Evolutionary conservation across 441 rosid genomes (phyloP).

Genomic region (Eutrema salsugineum): DNA sequence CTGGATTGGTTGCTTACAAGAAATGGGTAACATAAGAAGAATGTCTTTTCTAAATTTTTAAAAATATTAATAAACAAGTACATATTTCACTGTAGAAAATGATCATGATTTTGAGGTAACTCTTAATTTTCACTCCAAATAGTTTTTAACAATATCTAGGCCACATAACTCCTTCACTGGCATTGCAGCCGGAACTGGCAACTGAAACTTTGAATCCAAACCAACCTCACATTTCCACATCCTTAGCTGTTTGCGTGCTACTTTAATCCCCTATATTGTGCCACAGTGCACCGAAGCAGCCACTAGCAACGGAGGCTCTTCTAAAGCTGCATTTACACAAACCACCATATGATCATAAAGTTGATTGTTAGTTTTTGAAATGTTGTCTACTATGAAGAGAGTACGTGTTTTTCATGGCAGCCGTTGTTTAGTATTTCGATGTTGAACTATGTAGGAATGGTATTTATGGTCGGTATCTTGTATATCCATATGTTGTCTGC

Average conservation of each 20-base stretch:
- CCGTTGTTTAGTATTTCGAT: slow-evolving; percentile 74
- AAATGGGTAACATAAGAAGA: neutral
- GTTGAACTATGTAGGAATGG: slow-evolving; percentile 79
- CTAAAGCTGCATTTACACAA: slow-evolving; percentile 54
- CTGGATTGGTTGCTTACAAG: too few species aligned
- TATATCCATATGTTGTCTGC: slow-evolving; percentile 86
- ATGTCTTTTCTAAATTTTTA: neutral
- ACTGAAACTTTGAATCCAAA: slow-evolving; percentile 30
- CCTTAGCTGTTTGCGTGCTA: slow-evolving; percentile 59
- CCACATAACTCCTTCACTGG: slow-evolving; percentile 79
- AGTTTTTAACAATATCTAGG: slow-evolving; percentile 59
- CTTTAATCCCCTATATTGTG: slow-evolving; percentile 62
- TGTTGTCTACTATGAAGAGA: slow-evolving; percentile 38
- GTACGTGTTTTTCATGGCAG: slow-evolving; percentile 63
- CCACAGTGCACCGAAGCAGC: slow-evolving; percentile 91
- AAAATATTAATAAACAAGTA: neutral
- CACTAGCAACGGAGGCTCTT: slow-evolving; percentile 82
- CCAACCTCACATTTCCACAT: slow-evolving; percentile 45
- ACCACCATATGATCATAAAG: neutral
- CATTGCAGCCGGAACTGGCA: slow-evolving; percentile 85
- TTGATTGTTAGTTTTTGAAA: neutral
- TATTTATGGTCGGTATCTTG: slow-evolving; percentile 84
- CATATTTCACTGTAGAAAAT: neutral
- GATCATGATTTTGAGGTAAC: neutral
- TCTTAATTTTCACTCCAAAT: slow-evolving; percentile 47